These are phyloP conservation scores for Botryosphaeria dothidea DNA, from an alignment of 2,329 filamentous ascomycete species.

Conservation along the genomic window DNA sequence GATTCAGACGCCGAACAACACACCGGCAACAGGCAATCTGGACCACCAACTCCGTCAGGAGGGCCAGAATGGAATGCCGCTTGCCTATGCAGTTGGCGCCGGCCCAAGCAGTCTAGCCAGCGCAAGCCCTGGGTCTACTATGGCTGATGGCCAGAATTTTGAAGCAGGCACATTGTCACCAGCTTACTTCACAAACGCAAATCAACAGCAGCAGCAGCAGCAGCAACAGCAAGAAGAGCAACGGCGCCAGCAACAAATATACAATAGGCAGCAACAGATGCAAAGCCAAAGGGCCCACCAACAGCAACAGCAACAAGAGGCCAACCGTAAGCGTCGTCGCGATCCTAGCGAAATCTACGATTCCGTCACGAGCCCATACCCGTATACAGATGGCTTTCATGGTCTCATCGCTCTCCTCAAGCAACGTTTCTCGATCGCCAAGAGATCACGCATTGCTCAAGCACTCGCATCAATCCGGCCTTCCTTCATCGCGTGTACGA, in stretches of 20 bases:
- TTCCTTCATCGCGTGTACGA: constrained; percentile 88
- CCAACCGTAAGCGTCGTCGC: constrained; percentile 52
- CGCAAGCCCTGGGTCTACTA: constrained; percentile 59
- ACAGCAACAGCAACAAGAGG: constrained; percentile 17
- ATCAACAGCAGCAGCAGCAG: constrained; percentile 29
- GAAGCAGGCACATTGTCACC: constrained; percentile 29
- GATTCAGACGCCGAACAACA: constrained; percentile 44
- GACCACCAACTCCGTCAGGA: constrained; percentile 35
- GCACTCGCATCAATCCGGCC: constrained; percentile 87
- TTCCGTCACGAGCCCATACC: constrained; percentile 85
- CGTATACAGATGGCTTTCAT: constrained; percentile 89
- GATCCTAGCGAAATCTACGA: constrained; percentile 88
- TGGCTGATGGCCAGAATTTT: constrained; percentile 41
- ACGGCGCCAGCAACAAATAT: constrained; percentile 23
- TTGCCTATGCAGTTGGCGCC: constrained; percentile 64
- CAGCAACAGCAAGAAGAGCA: constrained; percentile 27
- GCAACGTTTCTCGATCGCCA: constrained; percentile 73
- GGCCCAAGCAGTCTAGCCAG: constrained; percentile 57
- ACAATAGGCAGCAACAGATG: constrained; percentile 28
- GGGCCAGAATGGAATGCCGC: constrained; percentile 44
- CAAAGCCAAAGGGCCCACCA: constrained; percentile 26
- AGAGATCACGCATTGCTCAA: constrained; percentile 80
- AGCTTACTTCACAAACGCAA: constrained; percentile 36
- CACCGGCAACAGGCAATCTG: constrained; percentile 37
- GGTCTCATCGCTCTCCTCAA: constrained; percentile 79